A percentile compares a stretch with the other conserved stretches of the same genome.
phyloP scores from a whole-genome alignment of 148 eudicot genomes.

The Salicornia ramosissima region DNA sequence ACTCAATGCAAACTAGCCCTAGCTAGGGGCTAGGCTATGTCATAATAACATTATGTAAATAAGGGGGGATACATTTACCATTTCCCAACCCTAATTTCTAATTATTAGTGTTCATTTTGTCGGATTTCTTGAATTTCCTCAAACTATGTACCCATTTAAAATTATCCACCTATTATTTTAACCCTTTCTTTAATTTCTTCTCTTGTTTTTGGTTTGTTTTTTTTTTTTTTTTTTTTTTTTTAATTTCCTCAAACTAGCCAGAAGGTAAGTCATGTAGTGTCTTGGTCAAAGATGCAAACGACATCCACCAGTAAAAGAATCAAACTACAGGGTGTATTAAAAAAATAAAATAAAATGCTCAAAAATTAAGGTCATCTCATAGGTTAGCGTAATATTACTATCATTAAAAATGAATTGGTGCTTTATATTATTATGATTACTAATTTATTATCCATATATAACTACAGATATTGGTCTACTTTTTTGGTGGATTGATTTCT shows the following conservation, averaged over 20 bases:
- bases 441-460: too few species aligned
- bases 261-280: conserved; percentile 6
- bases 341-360: too few species aligned
- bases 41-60: too few species aligned
- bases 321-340: neutral
- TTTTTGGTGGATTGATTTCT: too few species aligned
- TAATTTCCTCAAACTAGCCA: too few species aligned
- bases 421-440: neutral
- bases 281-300: conserved; percentile 22
- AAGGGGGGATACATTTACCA: neutral
- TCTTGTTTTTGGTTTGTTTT: neutral
- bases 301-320: conserved; percentile 9
- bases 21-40: too few species aligned
- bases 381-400: neutral
- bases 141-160: conserved; percentile 8
- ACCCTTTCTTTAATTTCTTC: neutral
- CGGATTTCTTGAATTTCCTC: conserved; percentile 3
- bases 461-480: too few species aligned
- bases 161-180: neutral
- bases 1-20: too few species aligned
- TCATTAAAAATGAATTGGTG: too few species aligned
- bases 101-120: conserved; percentile 9
- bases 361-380: conserved; percentile 3
- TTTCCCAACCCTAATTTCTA: neutral
- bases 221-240: neutral